phyloP scores from a whole-genome alignment of 768 basidiomycete species.

The Boletus reticulatus region DNA sequence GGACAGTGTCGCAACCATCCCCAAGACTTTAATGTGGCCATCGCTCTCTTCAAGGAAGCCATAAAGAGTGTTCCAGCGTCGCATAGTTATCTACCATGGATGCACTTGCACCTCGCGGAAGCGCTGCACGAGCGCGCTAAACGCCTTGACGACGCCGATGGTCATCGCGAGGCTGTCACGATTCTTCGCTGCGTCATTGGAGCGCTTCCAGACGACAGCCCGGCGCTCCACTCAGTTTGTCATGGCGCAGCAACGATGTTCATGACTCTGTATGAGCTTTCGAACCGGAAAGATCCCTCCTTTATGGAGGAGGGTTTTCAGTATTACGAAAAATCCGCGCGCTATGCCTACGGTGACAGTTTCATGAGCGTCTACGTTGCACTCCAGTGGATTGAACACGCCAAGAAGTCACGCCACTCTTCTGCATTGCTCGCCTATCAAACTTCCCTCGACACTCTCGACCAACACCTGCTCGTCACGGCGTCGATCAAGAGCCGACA shows the following conservation, averaged over 20 bases:
- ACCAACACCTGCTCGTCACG: slow-evolving; percentile 17
- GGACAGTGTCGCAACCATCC: not conserved
- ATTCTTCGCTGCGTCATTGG: not conserved
- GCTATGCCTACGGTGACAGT: not conserved
- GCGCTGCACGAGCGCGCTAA: slow-evolving; percentile 2
- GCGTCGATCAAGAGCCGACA: slow-evolving; percentile 20
- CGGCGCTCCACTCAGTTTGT: not conserved
- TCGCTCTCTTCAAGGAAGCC: slow-evolving; percentile 6
- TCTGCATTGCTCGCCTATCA: slow-evolving; percentile 25
- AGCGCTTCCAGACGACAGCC: slow-evolving; percentile 9
- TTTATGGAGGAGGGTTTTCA: slow-evolving; percentile 14
- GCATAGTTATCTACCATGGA: slow-evolving; percentile 9
- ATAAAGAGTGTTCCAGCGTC: slow-evolving; percentile 5
- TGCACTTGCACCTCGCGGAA: not conserved
- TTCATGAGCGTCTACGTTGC: slow-evolving; percentile 7
- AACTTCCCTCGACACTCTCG: slow-evolving; percentile 13
- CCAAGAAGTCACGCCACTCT: slow-evolving; percentile 8
- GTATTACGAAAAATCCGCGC: slow-evolving; percentile 13
- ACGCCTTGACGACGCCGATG: not conserved
- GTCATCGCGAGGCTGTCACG: not conserved
- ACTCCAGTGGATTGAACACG: slow-evolving; percentile 14
- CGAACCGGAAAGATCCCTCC: not conserved
- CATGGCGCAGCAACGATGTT: not conserved
- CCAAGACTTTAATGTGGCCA: slow-evolving; percentile 7
- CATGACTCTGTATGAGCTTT: not conserved